These are phyloP conservation scores for Glycine latifolia DNA, from an alignment of 306 rosid species.

Conservation along the genomic window DNA sequence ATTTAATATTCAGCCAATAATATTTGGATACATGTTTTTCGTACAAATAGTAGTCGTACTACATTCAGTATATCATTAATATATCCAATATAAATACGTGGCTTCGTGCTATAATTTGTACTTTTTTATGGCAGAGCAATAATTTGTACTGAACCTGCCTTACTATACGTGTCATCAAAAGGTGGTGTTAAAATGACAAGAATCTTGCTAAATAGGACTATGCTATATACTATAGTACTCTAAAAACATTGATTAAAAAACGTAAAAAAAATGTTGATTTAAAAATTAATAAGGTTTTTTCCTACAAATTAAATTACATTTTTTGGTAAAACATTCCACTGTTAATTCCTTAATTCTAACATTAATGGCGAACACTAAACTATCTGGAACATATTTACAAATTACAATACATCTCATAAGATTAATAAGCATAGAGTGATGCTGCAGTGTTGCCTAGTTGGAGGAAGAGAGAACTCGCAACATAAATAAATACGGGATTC, in stretches of 20 bases:
- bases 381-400: neutral
- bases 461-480: neutral
- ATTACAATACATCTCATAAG: neutral
- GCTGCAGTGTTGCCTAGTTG: neutral
- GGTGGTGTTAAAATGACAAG: neutral
- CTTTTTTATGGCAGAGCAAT: too few species aligned
- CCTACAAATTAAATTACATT: neutral
- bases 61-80: too few species aligned
- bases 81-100: too few species aligned
- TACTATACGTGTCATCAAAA: neutral
- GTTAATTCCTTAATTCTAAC: neutral
- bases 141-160: neutral
- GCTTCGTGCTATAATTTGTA: too few species aligned
- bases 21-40: neutral
- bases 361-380: too few species aligned
- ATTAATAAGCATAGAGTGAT: neutral
- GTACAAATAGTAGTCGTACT: neutral
- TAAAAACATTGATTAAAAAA: neutral
- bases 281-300: too few species aligned
- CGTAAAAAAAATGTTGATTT: too few species aligned
- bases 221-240: neutral
- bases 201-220: neutral
- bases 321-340: neutral
- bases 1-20: neutral
- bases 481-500: neutral